These are phyloP conservation scores for Anisodus acutangulus DNA, from an alignment of 257 asterid species.

Conservation along the genomic window DNA sequence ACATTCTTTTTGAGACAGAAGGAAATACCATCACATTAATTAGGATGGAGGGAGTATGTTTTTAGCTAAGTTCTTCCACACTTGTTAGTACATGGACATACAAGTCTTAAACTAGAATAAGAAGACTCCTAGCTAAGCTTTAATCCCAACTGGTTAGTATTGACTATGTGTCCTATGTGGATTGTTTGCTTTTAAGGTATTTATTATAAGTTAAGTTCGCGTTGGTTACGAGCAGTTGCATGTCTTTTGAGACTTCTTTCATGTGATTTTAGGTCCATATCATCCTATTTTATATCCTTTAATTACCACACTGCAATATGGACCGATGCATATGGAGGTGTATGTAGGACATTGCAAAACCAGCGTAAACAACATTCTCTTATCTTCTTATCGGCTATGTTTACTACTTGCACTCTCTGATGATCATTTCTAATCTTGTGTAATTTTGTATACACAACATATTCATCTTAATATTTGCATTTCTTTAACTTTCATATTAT, in stretches of 20 bases:
- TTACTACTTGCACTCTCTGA: neutral
- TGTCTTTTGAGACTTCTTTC: neutral
- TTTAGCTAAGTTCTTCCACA: neutral
- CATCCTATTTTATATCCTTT: neutral
- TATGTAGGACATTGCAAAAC: neutral
- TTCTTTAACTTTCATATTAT: neutral
- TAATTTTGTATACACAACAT: neutral
- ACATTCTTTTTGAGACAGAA: neutral
- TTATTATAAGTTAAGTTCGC: neutral
- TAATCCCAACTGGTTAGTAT: neutral
- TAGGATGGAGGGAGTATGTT: neutral
- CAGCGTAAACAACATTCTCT: neutral
- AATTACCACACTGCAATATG: neutral
- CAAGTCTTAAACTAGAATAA: neutral
- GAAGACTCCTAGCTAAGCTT: neutral
- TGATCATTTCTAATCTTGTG: neutral
- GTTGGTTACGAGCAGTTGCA: neutral
- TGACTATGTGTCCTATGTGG: neutral
- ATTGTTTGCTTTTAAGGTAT: neutral
- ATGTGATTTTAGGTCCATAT: neutral
- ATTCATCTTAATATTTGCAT: neutral
- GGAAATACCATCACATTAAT: neutral
- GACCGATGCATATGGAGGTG: neutral
- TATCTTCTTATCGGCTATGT: constrained; percentile 5
- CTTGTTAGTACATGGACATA: neutral